Evolutionary conservation across 2,329 filamentous ascomycete species (phyloP).

Genomic region (Emmonsiellopsis sp.): DNA sequence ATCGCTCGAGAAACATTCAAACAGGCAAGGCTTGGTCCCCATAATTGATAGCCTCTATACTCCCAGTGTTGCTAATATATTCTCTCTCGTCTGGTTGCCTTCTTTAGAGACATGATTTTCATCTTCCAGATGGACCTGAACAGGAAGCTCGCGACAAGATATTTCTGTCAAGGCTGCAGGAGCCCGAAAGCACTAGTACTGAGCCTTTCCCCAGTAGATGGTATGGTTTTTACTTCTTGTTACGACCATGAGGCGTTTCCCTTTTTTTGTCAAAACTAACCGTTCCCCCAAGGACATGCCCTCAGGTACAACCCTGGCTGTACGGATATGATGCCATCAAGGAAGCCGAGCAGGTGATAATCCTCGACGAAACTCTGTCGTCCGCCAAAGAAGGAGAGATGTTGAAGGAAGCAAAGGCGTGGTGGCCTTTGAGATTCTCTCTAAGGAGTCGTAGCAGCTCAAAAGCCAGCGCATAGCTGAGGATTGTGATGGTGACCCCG

Average conservation of each 20-base stretch:
- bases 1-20: conserved; percentile 57
- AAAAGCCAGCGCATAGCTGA: too few relatives aligned
- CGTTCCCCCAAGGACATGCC: conserved; percentile 41
- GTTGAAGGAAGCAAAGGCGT: too few relatives aligned
- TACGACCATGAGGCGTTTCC: not conserved
- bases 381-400: too few relatives aligned
- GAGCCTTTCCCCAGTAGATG: conserved; percentile 53
- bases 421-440: too few relatives aligned
- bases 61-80: conserved; percentile 12
- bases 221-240: conserved; percentile 16
- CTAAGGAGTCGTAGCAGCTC: too few relatives aligned
- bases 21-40: conserved; percentile 14
- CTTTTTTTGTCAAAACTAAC: not conserved
- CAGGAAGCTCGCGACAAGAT: not conserved
- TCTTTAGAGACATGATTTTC: conserved; percentile 36
- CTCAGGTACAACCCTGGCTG: conserved; percentile 53
- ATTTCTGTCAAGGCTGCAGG: conserved; percentile 41
- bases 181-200: conserved; percentile 43
- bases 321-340: conserved; percentile 54
- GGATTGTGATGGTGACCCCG: too few relatives aligned
- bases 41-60: not conserved
- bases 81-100: not conserved
- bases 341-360: conserved; percentile 40
- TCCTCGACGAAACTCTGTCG: too few relatives aligned
- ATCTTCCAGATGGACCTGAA: conserved; percentile 24